Evolutionary conservation across 2,329 filamentous ascomycete genomes (phyloP), one percentile per base, ranked within the genome.

Genomic region (Gaeumannomyces tritici): DNA sequence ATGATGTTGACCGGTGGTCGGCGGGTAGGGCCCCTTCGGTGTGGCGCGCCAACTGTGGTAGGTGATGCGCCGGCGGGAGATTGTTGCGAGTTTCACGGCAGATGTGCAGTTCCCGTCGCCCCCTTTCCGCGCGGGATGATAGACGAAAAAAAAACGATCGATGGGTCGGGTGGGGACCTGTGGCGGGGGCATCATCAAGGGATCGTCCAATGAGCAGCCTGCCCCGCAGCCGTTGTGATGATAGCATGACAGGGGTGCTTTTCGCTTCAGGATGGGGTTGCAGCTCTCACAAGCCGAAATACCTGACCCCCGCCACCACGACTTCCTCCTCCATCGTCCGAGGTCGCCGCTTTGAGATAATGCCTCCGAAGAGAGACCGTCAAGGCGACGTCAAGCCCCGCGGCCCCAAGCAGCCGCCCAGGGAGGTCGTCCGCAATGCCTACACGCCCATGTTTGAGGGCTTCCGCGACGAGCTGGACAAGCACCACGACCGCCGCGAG

Each of bases 401-500:
- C 29, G 60, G 54, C 29, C 24, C 60, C 18, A 61, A 60, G 28
- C 54, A 69, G 64, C 35, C 54, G 26, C 63, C 77, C 6, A 72
- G 73, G 35, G 73, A 75, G 59, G 70, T 74, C 1, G 72, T 74
- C 61, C 72, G 72, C 63, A 79, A 76, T 63, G 76, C 76, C 18
- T 87, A 85, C 71, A 85, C 86, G 65, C 75, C 87, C 67, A 92
- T 35, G 83, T 99, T 99, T 73, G 89, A 91, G 73, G 77, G 74
- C 9, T 96, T 98, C 73, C 88, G 93, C 61, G 82, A 89, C 70
- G 93, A 97, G 75, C 81, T 99, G 31, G 95, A 99, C 71, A 86
- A 95, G 75, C 93, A 98, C 73, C 91, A 99, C 74, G 95, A 98
- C 75, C 88, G 95, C 21, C 84, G 92, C 63, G 93, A 97, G 77